These are phyloP conservation scores for Cytospora mali DNA, from an alignment of 2,329 filamentous ascomycete genomes.

Conservation along the genomic window DNA sequence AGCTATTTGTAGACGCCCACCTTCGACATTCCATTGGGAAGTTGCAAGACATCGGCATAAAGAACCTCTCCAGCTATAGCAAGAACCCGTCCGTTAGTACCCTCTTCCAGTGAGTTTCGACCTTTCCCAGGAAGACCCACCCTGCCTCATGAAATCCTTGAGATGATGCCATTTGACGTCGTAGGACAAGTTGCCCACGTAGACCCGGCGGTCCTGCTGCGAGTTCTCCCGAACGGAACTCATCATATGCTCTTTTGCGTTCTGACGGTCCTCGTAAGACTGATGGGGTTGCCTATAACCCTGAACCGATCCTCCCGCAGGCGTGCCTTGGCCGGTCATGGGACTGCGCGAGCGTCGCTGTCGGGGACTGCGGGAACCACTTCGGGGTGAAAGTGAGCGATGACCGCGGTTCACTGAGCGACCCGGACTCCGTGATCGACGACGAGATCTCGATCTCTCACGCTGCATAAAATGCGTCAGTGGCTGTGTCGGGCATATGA, in stretches of 20 bases:
- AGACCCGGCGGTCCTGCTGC: conserved; percentile 98
- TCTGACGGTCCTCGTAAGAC: conserved; percentile 80
- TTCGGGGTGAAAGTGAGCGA: conserved; percentile 58
- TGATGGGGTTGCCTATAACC: conserved; percentile 70
- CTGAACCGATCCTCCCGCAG: conserved; percentile 70
- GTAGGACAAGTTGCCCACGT: conserved; percentile 98
- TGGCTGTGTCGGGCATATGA: conserved; percentile 27
- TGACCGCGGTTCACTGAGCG: conserved; percentile 68
- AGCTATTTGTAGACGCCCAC: conserved; percentile 93
- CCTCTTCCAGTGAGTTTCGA: conserved; percentile 32
- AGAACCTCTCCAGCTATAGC: conserved; percentile 92
- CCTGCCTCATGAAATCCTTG: conserved; percentile 99
- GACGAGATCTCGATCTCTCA: conserved; percentile 80
- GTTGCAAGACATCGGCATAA: conserved; percentile 98
- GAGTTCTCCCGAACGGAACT: conserved; percentile 89
- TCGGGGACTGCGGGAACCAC: conserved; percentile 46
- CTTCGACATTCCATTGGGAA: conserved; percentile 99
- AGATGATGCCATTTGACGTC: conserved; percentile 99
- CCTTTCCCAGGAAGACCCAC: conserved; percentile 56
- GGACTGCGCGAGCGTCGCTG: conserved; percentile 83
- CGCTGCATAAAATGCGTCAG: conserved; percentile 59
- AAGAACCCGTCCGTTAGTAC: conserved; percentile 42
- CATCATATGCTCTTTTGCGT: conserved; percentile 94
- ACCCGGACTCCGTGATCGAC: conserved; percentile 83
- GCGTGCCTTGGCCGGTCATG: conserved; percentile 75